Conservation (phyloP, 176 grass and related monocot genomes). For the Cenchrus americanus region DNA sequence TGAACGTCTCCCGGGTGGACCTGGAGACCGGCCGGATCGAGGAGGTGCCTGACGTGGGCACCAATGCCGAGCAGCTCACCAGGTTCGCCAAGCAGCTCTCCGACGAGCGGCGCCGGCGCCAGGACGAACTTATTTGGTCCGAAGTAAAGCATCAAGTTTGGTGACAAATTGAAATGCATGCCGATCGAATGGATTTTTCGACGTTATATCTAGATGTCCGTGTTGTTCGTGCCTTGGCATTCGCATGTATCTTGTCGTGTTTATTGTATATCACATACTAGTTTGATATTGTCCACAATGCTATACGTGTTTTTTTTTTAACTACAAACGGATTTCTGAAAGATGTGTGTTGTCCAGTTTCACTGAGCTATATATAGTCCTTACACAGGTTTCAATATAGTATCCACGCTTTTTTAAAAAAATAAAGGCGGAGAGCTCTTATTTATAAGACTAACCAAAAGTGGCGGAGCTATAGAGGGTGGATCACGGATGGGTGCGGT, state of each 20-base stretch:
- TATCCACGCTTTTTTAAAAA: too few relatives aligned
- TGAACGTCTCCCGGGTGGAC: slow-evolving; percentile 60
- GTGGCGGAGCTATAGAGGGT: too few relatives aligned
- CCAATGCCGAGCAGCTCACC: slow-evolving; percentile 53
- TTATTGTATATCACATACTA: not conserved
- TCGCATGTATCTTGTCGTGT: not conserved
- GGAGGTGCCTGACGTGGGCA: slow-evolving; percentile 40
- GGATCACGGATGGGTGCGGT: too few relatives aligned
- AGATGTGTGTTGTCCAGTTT: too few relatives aligned
- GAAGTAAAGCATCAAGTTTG: not conserved
- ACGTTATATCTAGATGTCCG: not conserved
- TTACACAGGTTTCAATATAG: too few relatives aligned
- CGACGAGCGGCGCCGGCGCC: slow-evolving; percentile 40
- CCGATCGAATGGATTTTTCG: not conserved
- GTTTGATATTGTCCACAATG: not conserved
- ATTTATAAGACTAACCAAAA: too few relatives aligned
- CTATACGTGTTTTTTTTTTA: not conserved
- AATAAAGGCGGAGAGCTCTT: too few relatives aligned
- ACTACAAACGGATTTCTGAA: not conserved
- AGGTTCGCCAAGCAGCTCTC: slow-evolving; percentile 60
- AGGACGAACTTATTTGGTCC: not conserved
- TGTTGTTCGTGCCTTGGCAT: not conserved
- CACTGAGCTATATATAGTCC: too few relatives aligned
- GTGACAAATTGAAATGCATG: not conserved
- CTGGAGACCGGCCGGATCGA: slow-evolving; percentile 59